These are phyloP conservation scores for Tuber magnatum DNA, from an alignment of 495 filamentous ascomycete species.

Conservation along the genomic window DNA sequence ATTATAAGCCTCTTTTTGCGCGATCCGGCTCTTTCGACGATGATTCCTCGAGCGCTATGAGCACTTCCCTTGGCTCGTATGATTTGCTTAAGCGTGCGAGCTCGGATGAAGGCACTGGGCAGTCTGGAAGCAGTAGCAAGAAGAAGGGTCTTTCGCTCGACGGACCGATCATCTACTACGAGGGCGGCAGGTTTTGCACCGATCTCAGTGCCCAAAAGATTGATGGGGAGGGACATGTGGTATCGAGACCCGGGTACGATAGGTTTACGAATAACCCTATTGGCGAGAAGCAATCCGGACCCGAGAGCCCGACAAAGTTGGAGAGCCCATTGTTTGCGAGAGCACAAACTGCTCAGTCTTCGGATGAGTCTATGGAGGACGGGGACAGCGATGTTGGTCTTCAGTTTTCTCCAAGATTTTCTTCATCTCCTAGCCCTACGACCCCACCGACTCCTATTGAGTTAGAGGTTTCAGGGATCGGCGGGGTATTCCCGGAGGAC, in stretches of 20 bases:
- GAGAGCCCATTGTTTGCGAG: constrained; percentile 28
- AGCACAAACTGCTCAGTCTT: constrained; percentile 4
- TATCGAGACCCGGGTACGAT: constrained; percentile 26
- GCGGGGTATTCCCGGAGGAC: constrained; percentile 52
- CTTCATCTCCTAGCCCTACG: constrained; percentile 24
- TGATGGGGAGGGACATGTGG: constrained; percentile 25
- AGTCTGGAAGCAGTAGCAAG: constrained; percentile 44
- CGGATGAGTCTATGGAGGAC: constrained; percentile 37
- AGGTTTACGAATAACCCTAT: constrained; percentile 38
- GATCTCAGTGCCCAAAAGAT: constrained; percentile 49
- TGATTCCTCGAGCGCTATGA: constrained; percentile 44
- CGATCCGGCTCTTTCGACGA: constrained; percentile 47
- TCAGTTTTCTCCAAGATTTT: constrained; percentile 40
- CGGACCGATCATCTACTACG: constrained; percentile 76
- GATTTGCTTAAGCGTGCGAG: constrained; percentile 41
- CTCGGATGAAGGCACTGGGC: constrained; percentile 43
- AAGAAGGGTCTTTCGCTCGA: constrained; percentile 48
- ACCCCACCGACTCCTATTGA: constrained; percentile 40
- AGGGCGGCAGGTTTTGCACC: constrained; percentile 64
- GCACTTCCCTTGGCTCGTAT: constrained; percentile 35
- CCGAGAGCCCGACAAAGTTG: constrained; percentile 33
- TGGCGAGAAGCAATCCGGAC: constrained; percentile 25
- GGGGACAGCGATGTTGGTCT: constrained; percentile 27
- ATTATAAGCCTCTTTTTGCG: constrained; percentile 59
- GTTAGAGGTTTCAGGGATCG: constrained; percentile 53